Base-by-base conservation (phyloP, 768 basidiomycete genomes). In the Mycena galopus region DNA sequence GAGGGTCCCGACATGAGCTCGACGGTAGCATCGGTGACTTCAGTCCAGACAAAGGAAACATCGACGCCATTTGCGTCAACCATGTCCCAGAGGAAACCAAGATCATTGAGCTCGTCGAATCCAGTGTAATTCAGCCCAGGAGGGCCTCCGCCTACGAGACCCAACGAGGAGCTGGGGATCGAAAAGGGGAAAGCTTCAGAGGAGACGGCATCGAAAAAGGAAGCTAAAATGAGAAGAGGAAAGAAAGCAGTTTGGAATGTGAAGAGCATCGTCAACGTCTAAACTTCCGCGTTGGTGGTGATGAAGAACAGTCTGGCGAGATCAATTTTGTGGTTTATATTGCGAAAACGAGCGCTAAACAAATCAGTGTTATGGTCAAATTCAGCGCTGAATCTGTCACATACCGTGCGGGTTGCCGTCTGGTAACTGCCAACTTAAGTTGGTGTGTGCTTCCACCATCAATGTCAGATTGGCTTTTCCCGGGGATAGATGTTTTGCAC, bases 231-330 rank as follows among this genome's bases (percentile, higher is more conserved):
- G 14, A 51, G 50, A 51, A 51, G 50, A 51, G 50, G n/a, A 51
- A 51, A 51, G 50, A 51, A 14, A 51, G 50, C 50, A 51, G 50
- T 51, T 51, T 51, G 14, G 50, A 51, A 51, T 51, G 50, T 51
- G n/a, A 51, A 51, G 50, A 51, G 50, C 50, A 51, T 51, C 50
- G 50, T 51, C 19, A 51, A 51, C 50, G 50, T 51, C 50, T 51
- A 51, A 51, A 27, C 50, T 51, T 51, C 50, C 50, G 50, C 50
- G 50, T 51, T 51, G 50, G 50, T 51, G 50, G n/a, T 51, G n/a
- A 23, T 51, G 50, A 51, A 51, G 50, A 51, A 4, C 5, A 51
- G 23, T 23, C 50, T n/a, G 44, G 44, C 17, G 44, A 51, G 50
- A 51, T n/a, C 8, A 51, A 51, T 51, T 51, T 51, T 51, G 23